These are phyloP conservation scores for Russula emetica DNA, from an alignment of 768 basidiomycete genomes.

Conservation along the genomic window DNA sequence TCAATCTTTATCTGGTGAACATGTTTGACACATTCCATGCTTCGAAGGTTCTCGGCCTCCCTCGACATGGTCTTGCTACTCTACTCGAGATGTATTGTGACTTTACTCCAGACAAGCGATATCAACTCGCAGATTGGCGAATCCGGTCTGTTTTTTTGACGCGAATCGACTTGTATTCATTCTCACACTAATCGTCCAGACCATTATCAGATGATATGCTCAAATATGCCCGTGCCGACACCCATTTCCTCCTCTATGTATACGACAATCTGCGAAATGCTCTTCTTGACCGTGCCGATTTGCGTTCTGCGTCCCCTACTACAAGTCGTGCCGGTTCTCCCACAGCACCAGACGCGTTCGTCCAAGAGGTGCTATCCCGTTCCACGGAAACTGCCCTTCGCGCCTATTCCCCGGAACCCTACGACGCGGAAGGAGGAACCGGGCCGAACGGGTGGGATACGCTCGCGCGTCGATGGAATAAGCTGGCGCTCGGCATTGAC, in stretches of 20 bases:
- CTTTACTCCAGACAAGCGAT: slow-evolving; percentile 89
- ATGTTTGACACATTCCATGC: slow-evolving; percentile 98
- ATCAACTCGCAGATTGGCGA: slow-evolving; percentile 97
- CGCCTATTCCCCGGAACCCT: slow-evolving; percentile 62
- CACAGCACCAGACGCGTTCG: slow-evolving; percentile 36
- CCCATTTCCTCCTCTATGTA: slow-evolving; percentile 89
- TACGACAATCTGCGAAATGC: slow-evolving; percentile 89
- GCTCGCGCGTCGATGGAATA: slow-evolving; percentile 81
- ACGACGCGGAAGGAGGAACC: slow-evolving; percentile 58
- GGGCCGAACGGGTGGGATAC: slow-evolving; percentile 76
- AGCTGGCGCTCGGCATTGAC: slow-evolving; percentile 42
- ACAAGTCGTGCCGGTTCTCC: slow-evolving; percentile 26
- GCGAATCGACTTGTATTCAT: not conserved
- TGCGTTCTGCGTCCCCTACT: slow-evolving; percentile 36
- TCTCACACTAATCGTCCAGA: slow-evolving; percentile 32
- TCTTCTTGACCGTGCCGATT: slow-evolving; percentile 62
- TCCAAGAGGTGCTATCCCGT: slow-evolving; percentile 62
- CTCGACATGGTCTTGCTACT: slow-evolving; percentile 76
- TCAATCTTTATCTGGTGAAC: slow-evolving; percentile 89
- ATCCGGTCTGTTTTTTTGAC: slow-evolving; percentile 53
- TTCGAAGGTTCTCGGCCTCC: slow-evolving; percentile 80
- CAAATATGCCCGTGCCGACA: slow-evolving; percentile 90
- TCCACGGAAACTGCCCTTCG: slow-evolving; percentile 76
- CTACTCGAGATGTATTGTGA: slow-evolving; percentile 87
- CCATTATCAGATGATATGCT: slow-evolving; percentile 89